Conservation (phyloP, 2,329 filamentous ascomycete species). For the Didymella pomorum region DNA sequence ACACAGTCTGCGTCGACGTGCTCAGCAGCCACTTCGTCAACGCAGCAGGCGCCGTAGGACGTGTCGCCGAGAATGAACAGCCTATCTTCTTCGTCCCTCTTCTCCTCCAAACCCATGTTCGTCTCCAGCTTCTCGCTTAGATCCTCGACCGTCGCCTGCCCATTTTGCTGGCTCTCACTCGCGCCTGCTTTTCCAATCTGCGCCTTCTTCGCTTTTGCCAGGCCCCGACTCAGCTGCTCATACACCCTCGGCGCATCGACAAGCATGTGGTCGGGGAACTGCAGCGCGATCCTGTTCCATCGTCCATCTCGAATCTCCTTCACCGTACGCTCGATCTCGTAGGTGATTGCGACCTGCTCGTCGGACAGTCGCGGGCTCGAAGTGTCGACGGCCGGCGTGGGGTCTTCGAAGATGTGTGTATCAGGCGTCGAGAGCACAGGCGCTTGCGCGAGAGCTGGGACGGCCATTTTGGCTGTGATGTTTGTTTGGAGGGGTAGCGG, state of each 20-base stretch:
- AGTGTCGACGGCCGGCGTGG: slow-evolving; percentile 53
- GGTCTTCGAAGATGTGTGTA: slow-evolving; percentile 66
- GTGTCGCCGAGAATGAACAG: slow-evolving; percentile 93
- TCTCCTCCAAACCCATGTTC: slow-evolving; percentile 23
- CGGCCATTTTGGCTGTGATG: slow-evolving; percentile 34
- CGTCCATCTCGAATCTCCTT: slow-evolving; percentile 74
- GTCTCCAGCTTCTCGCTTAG: slow-evolving; percentile 28
- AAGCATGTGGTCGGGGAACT: slow-evolving; percentile 95
- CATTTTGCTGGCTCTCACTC: neutral
- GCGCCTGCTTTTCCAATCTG: slow-evolving; percentile 16
- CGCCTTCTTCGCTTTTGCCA: slow-evolving; percentile 48
- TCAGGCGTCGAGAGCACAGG: slow-evolving; percentile 71
- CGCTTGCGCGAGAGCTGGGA: slow-evolving; percentile 48
- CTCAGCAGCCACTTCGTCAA: slow-evolving; percentile 95
- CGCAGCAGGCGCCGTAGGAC: slow-evolving; percentile 95
- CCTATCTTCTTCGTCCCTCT: slow-evolving; percentile 49
- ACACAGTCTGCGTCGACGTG: slow-evolving; percentile 90
- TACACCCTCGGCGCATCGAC: slow-evolving; percentile 83
- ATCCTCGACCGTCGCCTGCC: slow-evolving; percentile 22
- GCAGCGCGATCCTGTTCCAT: slow-evolving; percentile 84
- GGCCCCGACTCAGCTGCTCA: slow-evolving; percentile 65
- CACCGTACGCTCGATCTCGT: slow-evolving; percentile 85
- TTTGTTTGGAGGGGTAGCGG: slow-evolving; percentile 13
- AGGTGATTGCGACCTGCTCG: slow-evolving; percentile 76
- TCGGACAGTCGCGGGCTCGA: slow-evolving; percentile 59